These are phyloP conservation scores for Andrographis paniculata DNA, from an alignment of 305 asterid species.

Conservation along the genomic window DNA sequence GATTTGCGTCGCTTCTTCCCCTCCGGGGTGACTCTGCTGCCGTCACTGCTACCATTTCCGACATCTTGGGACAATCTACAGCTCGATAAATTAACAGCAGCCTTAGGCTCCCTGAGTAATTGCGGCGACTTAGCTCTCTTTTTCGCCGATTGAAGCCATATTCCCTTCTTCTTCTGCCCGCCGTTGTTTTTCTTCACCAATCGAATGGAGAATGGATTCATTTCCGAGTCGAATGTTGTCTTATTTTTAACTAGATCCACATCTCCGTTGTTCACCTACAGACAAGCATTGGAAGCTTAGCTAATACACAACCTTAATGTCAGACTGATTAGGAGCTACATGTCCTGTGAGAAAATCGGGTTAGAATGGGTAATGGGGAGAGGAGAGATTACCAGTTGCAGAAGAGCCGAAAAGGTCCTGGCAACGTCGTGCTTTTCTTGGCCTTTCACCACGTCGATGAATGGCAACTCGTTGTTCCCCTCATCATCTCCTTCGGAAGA, in stretches of 20 bases:
- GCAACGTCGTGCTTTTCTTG: slow-evolving; percentile 87
- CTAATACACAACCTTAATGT: no score
- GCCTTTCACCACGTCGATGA: slow-evolving; percentile 66
- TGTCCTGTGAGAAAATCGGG: no score
- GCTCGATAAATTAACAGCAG: slow-evolving; percentile 27
- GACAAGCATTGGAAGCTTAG: background rate
- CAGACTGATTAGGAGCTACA: no score
- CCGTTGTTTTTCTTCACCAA: slow-evolving; percentile 37
- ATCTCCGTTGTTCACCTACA: slow-evolving; percentile 84
- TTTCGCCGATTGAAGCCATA: slow-evolving; percentile 37
- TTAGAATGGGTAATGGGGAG: background rate
- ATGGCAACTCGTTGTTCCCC: slow-evolving; percentile 33
- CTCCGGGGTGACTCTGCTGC: slow-evolving; percentile 59
- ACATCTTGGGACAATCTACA: slow-evolving; percentile 27
- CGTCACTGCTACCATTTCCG: slow-evolving; percentile 33
- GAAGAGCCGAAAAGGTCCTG: slow-evolving; percentile 91
- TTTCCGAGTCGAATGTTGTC: slow-evolving; percentile 42
- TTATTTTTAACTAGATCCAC: slow-evolving; percentile 43
- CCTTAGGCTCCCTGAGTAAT: slow-evolving; percentile 28
- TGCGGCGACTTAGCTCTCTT: slow-evolving; percentile 58
- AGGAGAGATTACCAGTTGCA: slow-evolving; percentile 62
- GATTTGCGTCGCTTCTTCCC: slow-evolving; percentile 77
- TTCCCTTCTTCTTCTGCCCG: slow-evolving; percentile 34
- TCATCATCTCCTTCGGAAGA: slow-evolving; percentile 30
- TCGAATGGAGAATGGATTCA: slow-evolving; percentile 54